phyloP scores from a whole-genome alignment of 2,329 filamentous ascomycete genomes.

The Penicillium sp. region DNA sequence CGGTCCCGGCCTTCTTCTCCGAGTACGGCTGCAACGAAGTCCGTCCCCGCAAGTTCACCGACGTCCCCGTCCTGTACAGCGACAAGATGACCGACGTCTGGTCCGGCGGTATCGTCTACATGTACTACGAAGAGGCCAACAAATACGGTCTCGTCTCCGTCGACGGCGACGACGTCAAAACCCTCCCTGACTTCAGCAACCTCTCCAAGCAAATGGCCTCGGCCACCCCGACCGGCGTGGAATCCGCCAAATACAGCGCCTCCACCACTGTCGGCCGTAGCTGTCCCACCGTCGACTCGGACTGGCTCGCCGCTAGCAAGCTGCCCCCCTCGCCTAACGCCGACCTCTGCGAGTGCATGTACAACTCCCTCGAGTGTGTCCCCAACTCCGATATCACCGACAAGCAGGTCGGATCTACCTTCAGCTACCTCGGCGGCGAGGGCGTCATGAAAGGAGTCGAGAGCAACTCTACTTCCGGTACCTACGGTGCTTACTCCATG shows the following conservation, averaged over 20 bases:
- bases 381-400: conserved; percentile 58
- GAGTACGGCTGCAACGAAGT: conserved; percentile 92
- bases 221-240: conserved; percentile 64
- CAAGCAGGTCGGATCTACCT: conserved; percentile 65
- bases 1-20: conserved; percentile 94
- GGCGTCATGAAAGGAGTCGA: conserved; percentile 42
- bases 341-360: conserved; percentile 83
- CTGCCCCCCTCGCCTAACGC: conserved; percentile 82
- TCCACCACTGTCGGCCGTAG: conserved; percentile 64
- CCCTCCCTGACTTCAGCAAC: conserved; percentile 70
- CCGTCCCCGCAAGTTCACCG: conserved; percentile 74
- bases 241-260: conserved; percentile 67
- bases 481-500: conserved; percentile 51
- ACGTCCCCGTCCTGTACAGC: conserved; percentile 78
- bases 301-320: conserved; percentile 66
- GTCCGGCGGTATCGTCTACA: conserved; percentile 97
- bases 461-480: conserved; percentile 40
- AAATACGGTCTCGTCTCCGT: conserved; percentile 71
- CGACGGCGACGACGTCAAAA: conserved; percentile 60
- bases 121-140: conserved; percentile 93
- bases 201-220: conserved; percentile 69
- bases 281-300: conserved; percentile 65
- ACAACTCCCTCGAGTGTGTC: conserved; percentile 67
- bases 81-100: conserved; percentile 79
- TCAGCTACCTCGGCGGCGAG: conserved; percentile 52